These are phyloP conservation scores for Purshia tridentata DNA, from an alignment of 306 rosid genomes.

Conservation along the genomic window DNA sequence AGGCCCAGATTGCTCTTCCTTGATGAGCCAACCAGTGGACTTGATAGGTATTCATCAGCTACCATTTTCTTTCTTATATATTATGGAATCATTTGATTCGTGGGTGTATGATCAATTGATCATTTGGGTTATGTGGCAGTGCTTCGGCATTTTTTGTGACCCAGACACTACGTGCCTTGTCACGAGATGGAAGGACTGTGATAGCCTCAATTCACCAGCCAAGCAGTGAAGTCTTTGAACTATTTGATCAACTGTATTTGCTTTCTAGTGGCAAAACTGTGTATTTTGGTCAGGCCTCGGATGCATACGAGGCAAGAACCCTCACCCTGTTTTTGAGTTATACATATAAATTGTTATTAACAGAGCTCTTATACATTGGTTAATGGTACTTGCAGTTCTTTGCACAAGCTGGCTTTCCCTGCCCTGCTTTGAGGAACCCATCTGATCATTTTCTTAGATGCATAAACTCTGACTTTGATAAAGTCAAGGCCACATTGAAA, in stretches of 20 bases:
- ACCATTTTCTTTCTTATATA: background rate
- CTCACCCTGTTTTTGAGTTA: background rate
- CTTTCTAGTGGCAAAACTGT: slow-evolving; percentile 96
- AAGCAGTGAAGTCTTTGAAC: slow-evolving; percentile 97
- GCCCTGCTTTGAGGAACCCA: slow-evolving; percentile 97
- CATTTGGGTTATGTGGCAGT: slow-evolving; percentile 45
- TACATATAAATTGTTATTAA: background rate
- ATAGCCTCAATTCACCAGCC: slow-evolving; percentile 98
- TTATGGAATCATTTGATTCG: too few species aligned
- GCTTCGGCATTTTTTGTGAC: slow-evolving; percentile 98
- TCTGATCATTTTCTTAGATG: slow-evolving; percentile 97
- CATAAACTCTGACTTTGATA: slow-evolving; percentile 92
- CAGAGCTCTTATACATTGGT: background rate
- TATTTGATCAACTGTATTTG: slow-evolving; percentile 83
- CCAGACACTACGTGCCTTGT: slow-evolving; percentile 76
- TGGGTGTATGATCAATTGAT: background rate
- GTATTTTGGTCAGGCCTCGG: slow-evolving; percentile 86
- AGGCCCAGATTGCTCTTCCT: slow-evolving; percentile 90
- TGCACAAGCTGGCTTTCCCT: slow-evolving; percentile 96
- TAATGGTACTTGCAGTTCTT: slow-evolving; percentile 62
- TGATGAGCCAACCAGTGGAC: slow-evolving; percentile 98
- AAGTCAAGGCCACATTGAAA: slow-evolving; percentile 78
- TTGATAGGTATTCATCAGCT: slow-evolving; percentile 61
- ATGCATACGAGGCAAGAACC: slow-evolving; percentile 77
- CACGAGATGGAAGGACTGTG: slow-evolving; percentile 92